Conservation (phyloP, 2,329 filamentous ascomycete species). For the Lasiodiplodia sp. region DNA sequence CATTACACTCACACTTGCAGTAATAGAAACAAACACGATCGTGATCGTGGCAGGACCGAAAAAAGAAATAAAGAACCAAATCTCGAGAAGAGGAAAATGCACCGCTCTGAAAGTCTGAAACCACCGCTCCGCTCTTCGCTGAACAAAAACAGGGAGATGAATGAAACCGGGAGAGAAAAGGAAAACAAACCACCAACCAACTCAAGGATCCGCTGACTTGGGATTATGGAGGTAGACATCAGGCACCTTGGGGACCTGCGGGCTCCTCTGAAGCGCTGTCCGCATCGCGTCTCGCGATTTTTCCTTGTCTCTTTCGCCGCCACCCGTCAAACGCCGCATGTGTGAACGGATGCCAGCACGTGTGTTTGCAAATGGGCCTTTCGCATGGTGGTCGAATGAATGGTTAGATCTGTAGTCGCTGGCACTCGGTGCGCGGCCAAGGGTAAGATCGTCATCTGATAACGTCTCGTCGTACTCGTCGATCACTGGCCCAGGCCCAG, state of each 20-base stretch:
- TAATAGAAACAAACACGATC: not conserved
- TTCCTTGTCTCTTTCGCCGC: constrained; percentile 35
- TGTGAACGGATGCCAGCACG: constrained; percentile 57
- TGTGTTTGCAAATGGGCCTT: constrained; percentile 65
- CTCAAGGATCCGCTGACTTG: constrained; percentile 27
- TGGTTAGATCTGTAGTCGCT: constrained; percentile 15
- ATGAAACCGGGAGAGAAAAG: not conserved
- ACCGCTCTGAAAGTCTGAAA: not conserved
- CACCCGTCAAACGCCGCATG: constrained; percentile 68
- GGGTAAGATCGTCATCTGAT: constrained; percentile 76
- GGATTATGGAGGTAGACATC: constrained; percentile 49
- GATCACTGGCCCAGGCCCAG: constrained; percentile 45
- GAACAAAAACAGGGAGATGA: not conserved
- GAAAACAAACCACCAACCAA: not conserved
- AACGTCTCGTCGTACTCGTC: constrained; percentile 79
- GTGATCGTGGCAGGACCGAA: not conserved
- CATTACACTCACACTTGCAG: constrained; percentile 3
- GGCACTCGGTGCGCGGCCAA: constrained; percentile 37
- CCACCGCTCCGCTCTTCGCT: constrained; percentile 4
- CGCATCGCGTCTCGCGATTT: constrained; percentile 45
- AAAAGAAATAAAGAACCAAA: not conserved
- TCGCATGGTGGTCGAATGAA: constrained; percentile 52
- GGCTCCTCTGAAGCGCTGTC: constrained; percentile 49
- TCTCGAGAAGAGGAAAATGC: constrained; percentile 3
- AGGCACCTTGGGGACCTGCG: constrained; percentile 58